phyloP scores from a whole-genome alignment of 495 filamentous ascomycete species.

The Staphylotrichum tortipilum region DNA sequence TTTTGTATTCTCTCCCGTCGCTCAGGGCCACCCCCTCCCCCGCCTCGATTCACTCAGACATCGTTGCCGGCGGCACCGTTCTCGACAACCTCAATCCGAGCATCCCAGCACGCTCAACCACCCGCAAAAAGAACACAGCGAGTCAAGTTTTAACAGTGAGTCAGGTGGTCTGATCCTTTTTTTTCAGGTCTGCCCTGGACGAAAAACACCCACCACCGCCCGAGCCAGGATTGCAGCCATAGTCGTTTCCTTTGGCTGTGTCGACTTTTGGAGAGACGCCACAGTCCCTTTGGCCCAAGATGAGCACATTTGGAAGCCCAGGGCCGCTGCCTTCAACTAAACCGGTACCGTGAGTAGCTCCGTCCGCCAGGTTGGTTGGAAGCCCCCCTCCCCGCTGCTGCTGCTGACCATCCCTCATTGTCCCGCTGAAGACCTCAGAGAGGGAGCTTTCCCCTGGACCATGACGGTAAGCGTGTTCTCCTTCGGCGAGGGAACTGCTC shows the following conservation, averaged over 20 bases:
- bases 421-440: slow-evolving; percentile 63
- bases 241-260: too few relatives aligned
- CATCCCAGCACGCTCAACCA: neutral
- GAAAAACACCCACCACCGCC: neutral
- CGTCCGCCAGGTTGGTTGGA: too few relatives aligned
- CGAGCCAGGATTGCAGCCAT: neutral
- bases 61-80: too few relatives aligned
- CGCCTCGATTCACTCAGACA: too few relatives aligned
- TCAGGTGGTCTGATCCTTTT: neutral
- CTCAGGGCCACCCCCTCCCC: too few relatives aligned
- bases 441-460: slow-evolving; percentile 93
- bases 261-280: too few relatives aligned
- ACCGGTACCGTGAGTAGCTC: slow-evolving; percentile 61
- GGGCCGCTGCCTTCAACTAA: slow-evolving; percentile 65
- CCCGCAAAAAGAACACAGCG: too few relatives aligned
- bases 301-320: slow-evolving; percentile 68
- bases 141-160: too few relatives aligned
- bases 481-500: neutral
- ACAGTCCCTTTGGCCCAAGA: neutral
- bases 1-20: too few relatives aligned
- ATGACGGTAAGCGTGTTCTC: slow-evolving; percentile 57
- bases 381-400: too few relatives aligned
- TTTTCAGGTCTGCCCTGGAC: neutral
- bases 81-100: neutral
- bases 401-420: neutral